Percentiles rank a stretch among this genome's conserved stretches.
Evolutionary conservation across 176 grass and related monocot genomes (phyloP).

Genomic region (Puccinellia tenuiflora): DNA sequence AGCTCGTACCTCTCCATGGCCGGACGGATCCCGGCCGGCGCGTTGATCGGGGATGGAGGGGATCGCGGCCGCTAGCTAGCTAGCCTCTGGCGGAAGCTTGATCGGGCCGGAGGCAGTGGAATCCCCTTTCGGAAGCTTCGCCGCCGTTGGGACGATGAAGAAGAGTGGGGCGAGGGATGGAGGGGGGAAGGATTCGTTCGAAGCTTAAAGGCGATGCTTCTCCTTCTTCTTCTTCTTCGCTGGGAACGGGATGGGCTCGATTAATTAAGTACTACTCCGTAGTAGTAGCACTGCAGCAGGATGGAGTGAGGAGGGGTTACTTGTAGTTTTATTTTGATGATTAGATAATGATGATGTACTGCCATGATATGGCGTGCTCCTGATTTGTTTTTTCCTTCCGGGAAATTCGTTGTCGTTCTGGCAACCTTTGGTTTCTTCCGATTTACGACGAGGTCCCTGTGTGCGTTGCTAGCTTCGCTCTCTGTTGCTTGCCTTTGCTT

Average conservation of each 20-base stretch:
- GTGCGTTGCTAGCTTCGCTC: neutral
- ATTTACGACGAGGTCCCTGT: neutral
- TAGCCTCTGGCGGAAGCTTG: no score
- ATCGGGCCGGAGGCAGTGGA: neutral
- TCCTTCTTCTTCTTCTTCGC: neutral
- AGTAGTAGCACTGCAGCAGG: no score
- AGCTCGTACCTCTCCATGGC: constrained; percentile 96
- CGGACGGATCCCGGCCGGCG: neutral
- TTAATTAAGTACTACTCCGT: neutral
- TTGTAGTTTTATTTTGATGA: neutral
- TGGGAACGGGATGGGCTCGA: constrained; percentile 17
- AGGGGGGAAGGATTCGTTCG: constrained; percentile 41
- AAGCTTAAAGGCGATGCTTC: constrained; percentile 33
- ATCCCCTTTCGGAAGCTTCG: constrained; percentile 4
- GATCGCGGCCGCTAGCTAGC: neutral
- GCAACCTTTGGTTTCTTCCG: neutral
- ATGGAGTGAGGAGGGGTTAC: no score
- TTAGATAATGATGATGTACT: constrained; percentile 15
- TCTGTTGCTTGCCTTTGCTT: neutral
- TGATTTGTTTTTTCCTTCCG: neutral
- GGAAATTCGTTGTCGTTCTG: neutral
- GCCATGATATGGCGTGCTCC: neutral
- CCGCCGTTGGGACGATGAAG: neutral
- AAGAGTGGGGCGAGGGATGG: neutral
- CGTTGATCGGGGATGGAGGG: neutral